phyloP scores from a whole-genome alignment of 108 stramenopile genomes.

The Aurantiochytrium sp. region DNA sequence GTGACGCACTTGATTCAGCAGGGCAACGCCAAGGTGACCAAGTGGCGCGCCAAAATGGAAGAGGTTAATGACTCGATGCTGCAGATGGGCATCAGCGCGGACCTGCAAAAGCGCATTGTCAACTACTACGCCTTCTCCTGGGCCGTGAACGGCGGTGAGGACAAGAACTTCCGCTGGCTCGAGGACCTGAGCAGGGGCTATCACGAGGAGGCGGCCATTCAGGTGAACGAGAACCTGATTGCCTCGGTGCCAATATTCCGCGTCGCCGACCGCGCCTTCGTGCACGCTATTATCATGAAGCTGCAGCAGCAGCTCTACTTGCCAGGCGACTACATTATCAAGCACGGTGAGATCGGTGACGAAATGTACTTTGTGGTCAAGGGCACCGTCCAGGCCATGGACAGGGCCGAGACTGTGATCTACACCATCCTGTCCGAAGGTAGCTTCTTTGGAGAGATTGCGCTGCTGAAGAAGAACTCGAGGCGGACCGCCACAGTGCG shows the following conservation, averaged over 20 bases:
- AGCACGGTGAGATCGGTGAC: constrained; percentile 2
- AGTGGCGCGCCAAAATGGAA: not conserved
- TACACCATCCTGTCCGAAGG: not conserved
- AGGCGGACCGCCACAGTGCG: constrained; percentile 6
- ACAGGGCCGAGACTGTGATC: not conserved
- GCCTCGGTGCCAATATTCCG: not conserved
- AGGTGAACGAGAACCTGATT: constrained; percentile 14
- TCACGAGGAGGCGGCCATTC: not conserved
- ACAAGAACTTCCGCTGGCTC: not conserved
- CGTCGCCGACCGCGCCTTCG: not conserved
- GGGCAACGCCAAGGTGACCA: not conserved
- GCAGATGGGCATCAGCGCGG: constrained; percentile 24
- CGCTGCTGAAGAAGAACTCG: not conserved
- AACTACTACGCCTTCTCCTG: constrained; percentile 20
- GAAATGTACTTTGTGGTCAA: constrained; percentile 27
- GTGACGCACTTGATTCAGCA: constrained; percentile 27
- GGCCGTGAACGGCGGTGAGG: constrained; percentile 19
- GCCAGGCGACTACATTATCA: constrained; percentile 27
- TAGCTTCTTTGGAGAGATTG: constrained; percentile 12
- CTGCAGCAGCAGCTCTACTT: constrained; percentile 23
- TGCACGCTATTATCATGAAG: constrained; percentile 17
- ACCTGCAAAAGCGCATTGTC: not conserved
- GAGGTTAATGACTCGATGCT: constrained; percentile 22
- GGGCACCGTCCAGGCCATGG: constrained; percentile 2
- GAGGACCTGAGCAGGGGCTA: constrained; percentile 12